A percentile compares a stretch with the other conserved stretches of the same genome.
Conservation (phyloP, 1,139 yeast species). For the Suhomyces guaymorum region DNA sequence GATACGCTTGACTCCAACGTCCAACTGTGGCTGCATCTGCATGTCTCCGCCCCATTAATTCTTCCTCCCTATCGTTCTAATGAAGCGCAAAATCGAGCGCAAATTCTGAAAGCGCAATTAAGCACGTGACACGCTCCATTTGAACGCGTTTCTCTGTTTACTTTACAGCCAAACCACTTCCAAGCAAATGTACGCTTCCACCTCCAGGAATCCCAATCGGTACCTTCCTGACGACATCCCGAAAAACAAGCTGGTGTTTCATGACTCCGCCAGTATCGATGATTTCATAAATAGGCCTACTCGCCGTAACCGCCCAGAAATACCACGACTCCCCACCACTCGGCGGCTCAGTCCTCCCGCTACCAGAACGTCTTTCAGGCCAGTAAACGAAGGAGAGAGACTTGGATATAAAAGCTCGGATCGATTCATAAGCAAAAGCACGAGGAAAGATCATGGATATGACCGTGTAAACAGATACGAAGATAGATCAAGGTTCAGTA, state of each 20-base stretch:
- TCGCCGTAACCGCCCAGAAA: slow-evolving; percentile 1
- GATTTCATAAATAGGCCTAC: slow-evolving; percentile 3
- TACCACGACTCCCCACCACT: background rate
- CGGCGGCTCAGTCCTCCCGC: background rate
- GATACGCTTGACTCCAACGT: too few relatives aligned
- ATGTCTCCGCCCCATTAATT: too few relatives aligned
- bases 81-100: too few relatives aligned
- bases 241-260: slow-evolving; percentile 6
- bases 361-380: background rate
- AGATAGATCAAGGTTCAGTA: too few relatives aligned
- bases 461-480: background rate
- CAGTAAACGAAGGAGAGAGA: background rate
- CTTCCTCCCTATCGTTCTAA: too few relatives aligned
- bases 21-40: too few relatives aligned
- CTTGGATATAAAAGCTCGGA: background rate
- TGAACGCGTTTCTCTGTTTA: too few relatives aligned
- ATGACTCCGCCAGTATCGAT: slow-evolving; percentile 4
- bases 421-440: too few relatives aligned
- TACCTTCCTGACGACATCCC: background rate
- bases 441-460: background rate
- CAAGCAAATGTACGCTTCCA: background rate
- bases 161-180: background rate
- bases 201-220: background rate
- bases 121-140: too few relatives aligned
- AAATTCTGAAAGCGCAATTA: too few relatives aligned